Base-by-base conservation (phyloP, 352 stramenopile species). In the Phytophthora tubulina region DNA sequence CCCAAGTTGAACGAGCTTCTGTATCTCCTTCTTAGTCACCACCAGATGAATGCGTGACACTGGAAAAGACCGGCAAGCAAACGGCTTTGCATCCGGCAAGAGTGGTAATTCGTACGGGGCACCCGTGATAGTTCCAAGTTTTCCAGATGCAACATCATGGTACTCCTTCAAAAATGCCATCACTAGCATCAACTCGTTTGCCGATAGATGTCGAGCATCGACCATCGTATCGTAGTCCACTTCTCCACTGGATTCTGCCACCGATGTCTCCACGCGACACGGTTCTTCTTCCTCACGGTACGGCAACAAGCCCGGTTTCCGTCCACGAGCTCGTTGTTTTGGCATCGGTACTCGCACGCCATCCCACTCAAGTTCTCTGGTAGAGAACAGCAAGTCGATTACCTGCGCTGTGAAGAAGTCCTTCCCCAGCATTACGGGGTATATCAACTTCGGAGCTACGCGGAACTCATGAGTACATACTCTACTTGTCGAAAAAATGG, bases 401-500 rank as follows among this genome's bases (percentile, higher is more conserved):
- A 11, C 54, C 38, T 61, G 53, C 3, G 30, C 11, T 17, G 39
- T 21, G 14, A 61, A 51, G 54, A 61, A 51, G 38, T 61, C 21
- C 54, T 51, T 61, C 54, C 54, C 54, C 54, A 61, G 13, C 39
- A 61, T 51, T 14, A 61, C 54, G 11, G 54, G 11, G 11, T 61
- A 61, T 13, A 50, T 9, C 15, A 61, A 21, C 27, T 61, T 36
- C 41, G 36, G 11, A 5, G 36, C 39, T 35, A 61, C 38, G 3
- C 54, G 27, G 21, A 61, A 51, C 17, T 51, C 38, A 13, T 61
- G 54, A 17, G 54, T 61, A 14, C 54, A 61, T 3, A 61, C 39
- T 41, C 53, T 15, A 8, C 9, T 51, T 3, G 11, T 51, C 6
- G 54, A 51, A 21, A 61, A 61, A 39, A 44, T 51, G 3, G 30